These are phyloP conservation scores for Bretschneidera sinensis DNA, from an alignment of 345 rosid species.

Conservation along the genomic window DNA sequence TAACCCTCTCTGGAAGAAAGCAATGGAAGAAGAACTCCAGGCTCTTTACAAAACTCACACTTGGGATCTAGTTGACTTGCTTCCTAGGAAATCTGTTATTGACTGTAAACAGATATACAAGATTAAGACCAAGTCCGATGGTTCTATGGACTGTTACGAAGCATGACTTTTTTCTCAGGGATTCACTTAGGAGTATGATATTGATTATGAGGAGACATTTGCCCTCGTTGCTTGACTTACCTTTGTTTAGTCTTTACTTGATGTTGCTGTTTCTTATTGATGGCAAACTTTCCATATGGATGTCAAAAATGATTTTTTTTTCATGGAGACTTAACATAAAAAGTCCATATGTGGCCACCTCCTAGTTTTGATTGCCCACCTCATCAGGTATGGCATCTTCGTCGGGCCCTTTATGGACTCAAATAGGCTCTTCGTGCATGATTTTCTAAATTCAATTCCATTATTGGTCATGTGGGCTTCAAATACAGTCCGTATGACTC, in stretches of 20 bases:
- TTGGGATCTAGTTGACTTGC: neutral
- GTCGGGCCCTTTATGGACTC: neutral
- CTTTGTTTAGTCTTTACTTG: too few relatives aligned
- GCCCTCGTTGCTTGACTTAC: too few relatives aligned
- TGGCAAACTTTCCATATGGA: too few relatives aligned
- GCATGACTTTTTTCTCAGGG: neutral
- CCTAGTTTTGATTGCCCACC: neutral
- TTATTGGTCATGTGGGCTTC: neutral
- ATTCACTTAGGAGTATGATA: too few relatives aligned
- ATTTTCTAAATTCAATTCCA: too few relatives aligned
- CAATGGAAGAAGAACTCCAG: neutral
- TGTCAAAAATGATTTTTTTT: constrained; percentile 8
- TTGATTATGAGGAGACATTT: neutral
- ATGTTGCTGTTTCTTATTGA: too few relatives aligned
- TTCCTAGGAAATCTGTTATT: too few relatives aligned
- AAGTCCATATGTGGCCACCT: neutral
- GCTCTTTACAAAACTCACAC: neutral
- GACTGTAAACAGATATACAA: neutral
- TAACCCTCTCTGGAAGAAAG: constrained; percentile 2
- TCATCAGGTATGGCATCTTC: neutral
- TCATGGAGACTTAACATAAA: neutral
- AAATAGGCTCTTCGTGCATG: constrained; percentile 8
- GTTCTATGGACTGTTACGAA: neutral
- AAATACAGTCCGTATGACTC: neutral
- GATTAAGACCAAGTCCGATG: neutral